A percentile compares a stretch with the other conserved stretches of the same genome.
phyloP scores from a whole-genome alignment of 176 grass and related monocot species.

The Coix lacrymajobi region DNA sequence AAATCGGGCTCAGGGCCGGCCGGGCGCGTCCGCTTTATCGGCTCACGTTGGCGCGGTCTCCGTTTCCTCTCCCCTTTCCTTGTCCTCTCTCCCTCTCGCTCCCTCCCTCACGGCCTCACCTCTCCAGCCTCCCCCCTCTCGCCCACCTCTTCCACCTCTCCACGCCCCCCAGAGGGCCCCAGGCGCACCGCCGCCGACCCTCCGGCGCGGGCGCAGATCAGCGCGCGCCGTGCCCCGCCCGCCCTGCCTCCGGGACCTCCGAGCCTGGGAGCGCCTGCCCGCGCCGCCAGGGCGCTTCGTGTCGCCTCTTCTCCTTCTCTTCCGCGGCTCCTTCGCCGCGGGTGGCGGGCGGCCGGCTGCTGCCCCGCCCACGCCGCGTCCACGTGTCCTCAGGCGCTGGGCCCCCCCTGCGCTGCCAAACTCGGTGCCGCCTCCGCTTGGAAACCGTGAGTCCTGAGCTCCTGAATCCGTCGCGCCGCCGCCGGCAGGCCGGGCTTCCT shows the following conservation, averaged over 20 bases:
- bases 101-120: neutral
- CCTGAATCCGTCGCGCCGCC: neutral
- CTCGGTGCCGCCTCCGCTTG: neutral
- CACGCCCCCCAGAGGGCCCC: neutral
- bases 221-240: neutral
- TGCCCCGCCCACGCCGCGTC: neutral
- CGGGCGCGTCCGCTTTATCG: conserved; percentile 53
- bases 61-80: conserved; percentile 33
- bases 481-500: neutral
- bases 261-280: neutral
- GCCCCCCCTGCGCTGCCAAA: neutral
- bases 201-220: conserved; percentile 17
- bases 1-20: conserved; percentile 37
- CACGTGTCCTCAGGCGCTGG: neutral
- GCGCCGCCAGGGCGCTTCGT: neutral
- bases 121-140: neutral
- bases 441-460: neutral
- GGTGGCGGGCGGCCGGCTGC: neutral
- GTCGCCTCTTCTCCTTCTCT: neutral
- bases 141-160: neutral
- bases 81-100: neutral
- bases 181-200: neutral
- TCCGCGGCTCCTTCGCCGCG: neutral
- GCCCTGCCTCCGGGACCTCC: neutral
- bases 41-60: conserved; percentile 48